A percentile compares a stretch with the other conserved stretches of the same genome.
These are phyloP conservation scores for Epipyxis sp. DNA, from an alignment of 108 stramenopile species.

Conservation along the genomic window DNA sequence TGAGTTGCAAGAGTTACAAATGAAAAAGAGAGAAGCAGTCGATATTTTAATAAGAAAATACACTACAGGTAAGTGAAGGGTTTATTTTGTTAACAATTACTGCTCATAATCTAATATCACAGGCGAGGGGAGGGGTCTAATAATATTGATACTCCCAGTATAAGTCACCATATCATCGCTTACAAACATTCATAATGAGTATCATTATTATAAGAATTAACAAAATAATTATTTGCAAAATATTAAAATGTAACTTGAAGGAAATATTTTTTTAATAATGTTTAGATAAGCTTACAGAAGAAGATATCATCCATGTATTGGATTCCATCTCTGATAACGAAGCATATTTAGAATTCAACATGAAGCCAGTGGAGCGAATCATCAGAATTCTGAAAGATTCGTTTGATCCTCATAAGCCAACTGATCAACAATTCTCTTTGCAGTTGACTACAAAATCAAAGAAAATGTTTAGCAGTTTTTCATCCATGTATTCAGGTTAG, in stretches of 20 bases:
- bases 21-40: slow-evolving; percentile 31
- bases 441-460: slow-evolving; percentile 40
- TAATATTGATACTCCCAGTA: no score
- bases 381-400: slow-evolving; percentile 59
- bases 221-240: background rate
- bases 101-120: no score
- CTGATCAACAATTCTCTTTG: slow-evolving; percentile 37
- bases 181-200: no score
- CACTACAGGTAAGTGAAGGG: background rate
- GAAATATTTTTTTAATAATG: background rate
- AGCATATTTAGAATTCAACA: slow-evolving; percentile 63
- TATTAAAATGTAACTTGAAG: no score
- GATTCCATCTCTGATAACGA: slow-evolving; percentile 71
- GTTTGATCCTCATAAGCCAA: slow-evolving; percentile 57
- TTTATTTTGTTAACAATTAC: no score
- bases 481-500: slow-evolving; percentile 15
- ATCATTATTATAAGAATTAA: background rate
- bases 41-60: slow-evolving; percentile 38
- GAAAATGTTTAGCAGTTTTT: slow-evolving; percentile 27
- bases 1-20: slow-evolving; percentile 36
- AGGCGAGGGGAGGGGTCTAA: no score
- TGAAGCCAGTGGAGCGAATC: slow-evolving; percentile 65
- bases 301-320: slow-evolving; percentile 57
- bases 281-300: slow-evolving; percentile 42
- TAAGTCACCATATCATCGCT: no score